Evolutionary conservation across 2,329 filamentous ascomycete species (phyloP).

Genomic region (Diplodia intermedia): DNA sequence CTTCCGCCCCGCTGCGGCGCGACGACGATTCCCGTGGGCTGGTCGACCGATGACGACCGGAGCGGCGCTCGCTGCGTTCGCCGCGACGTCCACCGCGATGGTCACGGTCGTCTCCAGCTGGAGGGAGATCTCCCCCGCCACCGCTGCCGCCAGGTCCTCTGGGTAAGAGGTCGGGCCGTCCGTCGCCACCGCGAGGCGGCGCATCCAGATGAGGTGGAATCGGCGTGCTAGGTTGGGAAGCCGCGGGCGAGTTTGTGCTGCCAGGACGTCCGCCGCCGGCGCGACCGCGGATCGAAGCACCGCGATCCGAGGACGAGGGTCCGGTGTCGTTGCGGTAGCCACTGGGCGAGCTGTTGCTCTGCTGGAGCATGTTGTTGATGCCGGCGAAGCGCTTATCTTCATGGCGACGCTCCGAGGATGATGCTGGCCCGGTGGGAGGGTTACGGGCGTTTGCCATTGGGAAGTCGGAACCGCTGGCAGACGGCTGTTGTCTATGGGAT

Average conservation of each 20-base stretch:
- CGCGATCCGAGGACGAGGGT: conserved; percentile 34
- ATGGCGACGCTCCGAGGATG: conserved; percentile 33
- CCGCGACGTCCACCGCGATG: conserved; percentile 27
- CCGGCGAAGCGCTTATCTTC: conserved; percentile 34
- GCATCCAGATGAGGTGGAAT: conserved; percentile 38
- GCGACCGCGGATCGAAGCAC: conserved; percentile 41
- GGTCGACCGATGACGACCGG: conserved; percentile 23
- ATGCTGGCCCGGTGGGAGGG: conserved; percentile 45
- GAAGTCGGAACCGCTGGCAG: background rate
- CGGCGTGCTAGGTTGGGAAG: conserved; percentile 40
- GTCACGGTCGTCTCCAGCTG: conserved; percentile 3
- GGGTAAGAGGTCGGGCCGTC: conserved; percentile 23
- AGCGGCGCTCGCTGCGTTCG: conserved; percentile 17
- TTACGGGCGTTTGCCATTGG: conserved; percentile 42
- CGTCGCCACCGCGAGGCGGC: conserved; percentile 34
- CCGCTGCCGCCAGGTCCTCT: conserved; percentile 3
- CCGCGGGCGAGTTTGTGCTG: conserved; percentile 32
- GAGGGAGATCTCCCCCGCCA: background rate
- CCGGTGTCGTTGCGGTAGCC: conserved; percentile 33
- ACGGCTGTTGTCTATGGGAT: conserved; percentile 29
- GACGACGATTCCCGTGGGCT: conserved; percentile 10
- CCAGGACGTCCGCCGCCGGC: conserved; percentile 35
- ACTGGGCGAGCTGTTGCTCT: conserved; percentile 14
- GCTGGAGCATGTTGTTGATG: conserved; percentile 30
- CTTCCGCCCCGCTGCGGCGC: background rate